phyloP scores from a whole-genome alignment of 768 basidiomycete genomes.

The Mycena vitilis region DNA sequence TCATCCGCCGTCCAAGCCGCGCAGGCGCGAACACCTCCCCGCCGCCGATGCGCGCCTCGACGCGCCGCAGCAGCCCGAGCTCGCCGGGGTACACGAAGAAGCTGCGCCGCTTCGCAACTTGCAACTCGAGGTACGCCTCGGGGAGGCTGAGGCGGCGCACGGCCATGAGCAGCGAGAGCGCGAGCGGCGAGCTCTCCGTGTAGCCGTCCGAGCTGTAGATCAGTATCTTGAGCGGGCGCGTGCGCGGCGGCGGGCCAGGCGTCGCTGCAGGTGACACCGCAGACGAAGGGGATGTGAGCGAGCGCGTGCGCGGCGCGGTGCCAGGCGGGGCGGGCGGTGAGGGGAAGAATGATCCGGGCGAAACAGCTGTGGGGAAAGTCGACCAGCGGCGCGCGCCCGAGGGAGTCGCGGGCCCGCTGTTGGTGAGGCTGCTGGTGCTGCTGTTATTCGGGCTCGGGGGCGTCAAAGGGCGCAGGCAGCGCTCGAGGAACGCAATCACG shows the following conservation, averaged over 20 bases:
- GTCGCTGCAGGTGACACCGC: conserved; percentile 44
- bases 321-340: conserved; percentile 23
- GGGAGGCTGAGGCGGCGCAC: conserved; percentile 74
- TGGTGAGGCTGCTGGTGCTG: background rate
- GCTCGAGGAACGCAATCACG: conserved; percentile 76
- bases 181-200: conserved; percentile 92
- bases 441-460: conserved; percentile 29
- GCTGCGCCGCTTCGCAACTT: conserved; percentile 80
- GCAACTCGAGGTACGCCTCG: conserved; percentile 93
- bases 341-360: conserved; percentile 32
- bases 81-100: conserved; percentile 95
- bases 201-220: conserved; percentile 90
- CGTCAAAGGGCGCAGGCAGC: conserved; percentile 64
- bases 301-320: conserved; percentile 30
- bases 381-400: conserved; percentile 27
- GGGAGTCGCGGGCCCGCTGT: background rate
- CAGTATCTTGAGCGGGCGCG: conserved; percentile 78
- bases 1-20: conserved; percentile 49
- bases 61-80: conserved; percentile 73
- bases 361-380: conserved; percentile 39
- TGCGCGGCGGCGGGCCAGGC: conserved; percentile 56
- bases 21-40: conserved; percentile 43
- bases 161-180: conserved; percentile 89
- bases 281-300: conserved; percentile 35
- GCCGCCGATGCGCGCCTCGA: conserved; percentile 66